Base-by-base conservation (phyloP, 2,329 filamentous ascomycete genomes). In the Ramularia collo-cygni region DNA sequence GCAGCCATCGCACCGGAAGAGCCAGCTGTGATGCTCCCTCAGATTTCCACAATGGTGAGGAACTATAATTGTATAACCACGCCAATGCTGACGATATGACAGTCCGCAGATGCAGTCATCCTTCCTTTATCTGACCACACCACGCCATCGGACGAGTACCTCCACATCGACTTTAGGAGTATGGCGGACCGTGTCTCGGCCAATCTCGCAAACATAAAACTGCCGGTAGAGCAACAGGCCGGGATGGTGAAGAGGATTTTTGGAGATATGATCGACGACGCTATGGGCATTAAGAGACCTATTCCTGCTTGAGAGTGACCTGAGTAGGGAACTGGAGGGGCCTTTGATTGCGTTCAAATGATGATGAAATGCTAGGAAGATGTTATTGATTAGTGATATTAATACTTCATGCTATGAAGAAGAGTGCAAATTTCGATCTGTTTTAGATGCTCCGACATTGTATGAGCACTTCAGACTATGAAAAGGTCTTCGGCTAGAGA, bases 91-190 rank as follows among this genome's bases (percentile, higher is more conserved):
- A 8, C 8, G 10, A 17, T 32, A 16, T 4, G 10, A 9, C 4
- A 32, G 31, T 64, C 70, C 36, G 70, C 64, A 28, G 66, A 70
- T 42, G 60, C 62, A 41, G 65, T 68, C 15, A 67, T 72, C 42
- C 71, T 72, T 46, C 69, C 76, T 35, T 70, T 80, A 67, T 69
- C 68, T 38, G 77, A 81, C 47, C 68, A 76, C 13, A 67, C 71
- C 14, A 9, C 16, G 2, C 17, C 31, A 2, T 33, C 2, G 16
- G 77, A 81, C 54, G 75, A 73, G 45, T 66, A 71, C 56, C 60
- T 75, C 31, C 70, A 76, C 26, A 70, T 79, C 37, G 71, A 77
- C 52, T 74, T 73, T 28, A 72, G 74, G 55, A 69, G 70, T 29
- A 63, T 79, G 56, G 73, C 74, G 15, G 71, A 74, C 44, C 59